Conservation (phyloP, 805 yeast genomes). For the Sugiyamaella qingdaonensis region DNA sequence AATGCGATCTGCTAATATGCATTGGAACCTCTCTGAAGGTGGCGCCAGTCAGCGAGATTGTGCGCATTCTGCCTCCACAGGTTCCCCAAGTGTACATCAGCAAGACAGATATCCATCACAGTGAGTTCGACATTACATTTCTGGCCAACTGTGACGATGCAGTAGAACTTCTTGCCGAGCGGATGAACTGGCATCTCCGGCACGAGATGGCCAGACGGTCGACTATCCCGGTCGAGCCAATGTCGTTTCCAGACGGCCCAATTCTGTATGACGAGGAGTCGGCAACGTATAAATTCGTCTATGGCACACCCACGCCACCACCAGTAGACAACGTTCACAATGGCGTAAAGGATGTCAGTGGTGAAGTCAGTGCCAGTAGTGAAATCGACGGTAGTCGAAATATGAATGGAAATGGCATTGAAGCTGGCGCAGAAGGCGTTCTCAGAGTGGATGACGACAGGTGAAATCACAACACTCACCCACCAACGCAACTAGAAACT, state of each 20-base stretch:
- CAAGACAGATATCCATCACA: conserved; percentile 67
- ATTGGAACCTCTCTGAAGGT: conserved; percentile 91
- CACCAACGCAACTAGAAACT: too few species aligned
- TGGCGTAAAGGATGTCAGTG: background rate
- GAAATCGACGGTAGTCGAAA: background rate
- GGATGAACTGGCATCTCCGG: conserved; percentile 56
- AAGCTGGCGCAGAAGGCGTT: background rate
- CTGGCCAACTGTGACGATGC: conserved; percentile 83
- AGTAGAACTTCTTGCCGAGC: conserved; percentile 57
- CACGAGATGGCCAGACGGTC: conserved; percentile 36
- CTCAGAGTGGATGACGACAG: too few species aligned
- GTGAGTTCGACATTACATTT: conserved; percentile 72
- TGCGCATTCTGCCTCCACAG: conserved; percentile 63
- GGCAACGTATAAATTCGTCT: conserved; percentile 21
- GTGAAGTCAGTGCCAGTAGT: background rate
- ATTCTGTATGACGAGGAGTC: conserved; percentile 26
- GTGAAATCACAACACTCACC: too few species aligned
- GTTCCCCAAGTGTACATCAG: conserved; percentile 81
- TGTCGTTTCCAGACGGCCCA: conserved; percentile 25
- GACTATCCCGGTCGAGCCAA: conserved; percentile 3
- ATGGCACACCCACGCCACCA: background rate
- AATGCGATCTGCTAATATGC: conserved; percentile 76
- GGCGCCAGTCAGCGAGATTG: conserved; percentile 86
- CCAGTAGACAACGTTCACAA: background rate
- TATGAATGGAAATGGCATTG: background rate